phyloP scores from a whole-genome alignment of 768 basidiomycete species.

The Lyophyllum semitale region DNA sequence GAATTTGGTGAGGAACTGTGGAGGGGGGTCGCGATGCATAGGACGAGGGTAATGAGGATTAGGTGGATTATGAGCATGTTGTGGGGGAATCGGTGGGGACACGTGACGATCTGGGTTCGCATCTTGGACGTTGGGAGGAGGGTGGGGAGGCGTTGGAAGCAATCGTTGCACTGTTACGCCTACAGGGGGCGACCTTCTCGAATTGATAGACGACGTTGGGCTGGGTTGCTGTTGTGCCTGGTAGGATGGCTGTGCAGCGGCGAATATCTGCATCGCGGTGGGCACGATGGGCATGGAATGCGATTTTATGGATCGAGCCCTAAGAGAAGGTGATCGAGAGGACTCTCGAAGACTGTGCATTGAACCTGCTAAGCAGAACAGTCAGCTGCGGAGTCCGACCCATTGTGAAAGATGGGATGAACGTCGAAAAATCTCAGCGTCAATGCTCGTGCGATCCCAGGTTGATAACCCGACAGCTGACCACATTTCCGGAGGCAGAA shows the following conservation, averaged over 20 bases:
- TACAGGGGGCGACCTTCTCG: constrained; percentile 42
- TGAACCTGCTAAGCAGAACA: constrained; percentile 31
- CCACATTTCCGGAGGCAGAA: constrained; percentile 10
- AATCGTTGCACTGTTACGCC: constrained; percentile 32
- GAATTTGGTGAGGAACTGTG: constrained; percentile 59
- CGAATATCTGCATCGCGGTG: constrained; percentile 53
- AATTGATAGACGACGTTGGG: constrained; percentile 44
- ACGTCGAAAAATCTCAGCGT: constrained; percentile 4
- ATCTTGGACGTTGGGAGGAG: constrained; percentile 32
- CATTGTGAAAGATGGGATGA: constrained; percentile 1
- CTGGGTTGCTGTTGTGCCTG: constrained; percentile 44
- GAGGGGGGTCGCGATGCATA: constrained; percentile 54
- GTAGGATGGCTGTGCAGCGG: constrained; percentile 40
- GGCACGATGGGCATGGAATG: constrained; percentile 68
- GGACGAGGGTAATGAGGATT: constrained; percentile 65
- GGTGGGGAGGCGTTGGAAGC: constrained; percentile 49
- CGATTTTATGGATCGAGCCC: constrained; percentile 57
- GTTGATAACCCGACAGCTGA: constrained; percentile 14
- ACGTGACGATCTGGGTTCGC: constrained; percentile 30
- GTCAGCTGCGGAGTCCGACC: constrained; percentile 23
- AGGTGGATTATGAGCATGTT: constrained; percentile 32
- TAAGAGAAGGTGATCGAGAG: constrained; percentile 49
- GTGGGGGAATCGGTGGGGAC: constrained; percentile 33
- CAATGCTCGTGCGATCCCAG: constrained; percentile 8
- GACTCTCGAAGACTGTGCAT: constrained; percentile 48